Percentiles rank a stretch among this genome's conserved stretches.
Evolutionary conservation across 2,329 filamentous ascomycete species (phyloP).

Genomic region (Lasiodiplodia gonubiensis): DNA sequence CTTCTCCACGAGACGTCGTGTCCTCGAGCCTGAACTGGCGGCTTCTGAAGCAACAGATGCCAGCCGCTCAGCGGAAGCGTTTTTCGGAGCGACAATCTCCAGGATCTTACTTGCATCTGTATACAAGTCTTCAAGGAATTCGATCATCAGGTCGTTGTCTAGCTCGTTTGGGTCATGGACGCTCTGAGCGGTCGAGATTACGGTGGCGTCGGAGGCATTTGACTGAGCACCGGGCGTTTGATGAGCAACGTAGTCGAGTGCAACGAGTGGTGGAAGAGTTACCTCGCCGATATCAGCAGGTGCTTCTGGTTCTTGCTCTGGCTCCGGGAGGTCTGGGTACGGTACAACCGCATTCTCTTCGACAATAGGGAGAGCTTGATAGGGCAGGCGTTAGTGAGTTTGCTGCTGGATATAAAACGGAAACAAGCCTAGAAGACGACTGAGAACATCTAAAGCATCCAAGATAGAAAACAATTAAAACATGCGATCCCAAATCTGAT

Average conservation of each 20-base stretch:
- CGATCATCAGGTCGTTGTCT: slow-evolving; percentile 50
- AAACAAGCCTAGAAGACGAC: neutral
- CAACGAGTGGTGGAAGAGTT: neutral
- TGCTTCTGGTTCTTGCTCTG: neutral
- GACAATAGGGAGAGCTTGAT: slow-evolving; percentile 28
- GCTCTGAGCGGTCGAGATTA: slow-evolving; percentile 48
- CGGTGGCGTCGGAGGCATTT: slow-evolving; percentile 52
- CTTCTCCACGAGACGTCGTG: slow-evolving; percentile 28
- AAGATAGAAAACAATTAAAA: neutral
- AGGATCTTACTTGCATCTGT: slow-evolving; percentile 39
- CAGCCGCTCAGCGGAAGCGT: neutral
- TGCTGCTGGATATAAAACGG: neutral
- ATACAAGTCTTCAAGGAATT: slow-evolving; percentile 48
- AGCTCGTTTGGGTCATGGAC: slow-evolving; percentile 36
- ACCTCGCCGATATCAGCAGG: neutral
- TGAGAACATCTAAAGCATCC: neutral
- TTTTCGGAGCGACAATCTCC: slow-evolving; percentile 38
- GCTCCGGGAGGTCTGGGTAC: slow-evolving; percentile 33
- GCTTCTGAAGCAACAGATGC: slow-evolving; percentile 29
- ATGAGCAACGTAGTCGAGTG: slow-evolving; percentile 20
- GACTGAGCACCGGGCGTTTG: slow-evolving; percentile 48
- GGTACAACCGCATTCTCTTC: slow-evolving; percentile 31
- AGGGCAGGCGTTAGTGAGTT: neutral
- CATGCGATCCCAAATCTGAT: neutral
- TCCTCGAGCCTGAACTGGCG: slow-evolving; percentile 41